Base-by-base conservation (phyloP, 1,139 yeast genomes). In the Geotrichum bryndzae region DNA sequence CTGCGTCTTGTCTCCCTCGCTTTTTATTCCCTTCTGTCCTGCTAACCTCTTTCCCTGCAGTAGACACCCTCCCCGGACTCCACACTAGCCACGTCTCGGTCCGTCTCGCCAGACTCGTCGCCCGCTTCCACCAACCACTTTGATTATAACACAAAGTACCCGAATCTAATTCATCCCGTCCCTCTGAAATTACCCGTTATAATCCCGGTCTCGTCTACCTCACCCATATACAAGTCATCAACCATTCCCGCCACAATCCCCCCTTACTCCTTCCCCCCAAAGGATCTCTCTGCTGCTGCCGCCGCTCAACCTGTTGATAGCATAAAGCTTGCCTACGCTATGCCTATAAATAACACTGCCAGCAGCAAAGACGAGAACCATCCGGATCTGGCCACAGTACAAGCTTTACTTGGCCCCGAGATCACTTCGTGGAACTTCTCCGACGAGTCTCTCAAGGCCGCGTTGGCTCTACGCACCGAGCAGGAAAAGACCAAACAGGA, bases 401-500 rank as follows among this genome's bases (percentile, higher is more conserved):
- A 60, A 41, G 56, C 78, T 4, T 70, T 85, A 1, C 73, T 86
- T 52, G 90, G 90, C 0, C 79, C 85, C 10, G 80, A 82, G 15
- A 76, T 81, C 10, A 70, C 77, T 5, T 72, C 77, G 31, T 86
- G 89, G 82, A 86, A 86, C 0, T 80, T 79, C 70, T 78, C 88
- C 1, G 92, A 88, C 64, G 78, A 80, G 27, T 82, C 95, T 1
- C 79, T 86, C 51, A 73, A 81, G 33, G 86, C 84, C 66, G 84
- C 92, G 0, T 76, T 91, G 53, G 81, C 81, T 53, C 79, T 90
- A 38, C 82, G 86, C 63, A 76, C 84, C 1, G 95, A 90, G 71
- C 96, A 88, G 70, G 97, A 92, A 72, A 80, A 82, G 52, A 88
- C 97, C 1, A 87, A 87, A 67, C 97, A 91, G 72, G 96, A 88